Percentiles rank a stretch among this genome's conserved stretches.
phyloP scores from a whole-genome alignment of 805 yeast species.

The Priceomyces haplophilus region DNA sequence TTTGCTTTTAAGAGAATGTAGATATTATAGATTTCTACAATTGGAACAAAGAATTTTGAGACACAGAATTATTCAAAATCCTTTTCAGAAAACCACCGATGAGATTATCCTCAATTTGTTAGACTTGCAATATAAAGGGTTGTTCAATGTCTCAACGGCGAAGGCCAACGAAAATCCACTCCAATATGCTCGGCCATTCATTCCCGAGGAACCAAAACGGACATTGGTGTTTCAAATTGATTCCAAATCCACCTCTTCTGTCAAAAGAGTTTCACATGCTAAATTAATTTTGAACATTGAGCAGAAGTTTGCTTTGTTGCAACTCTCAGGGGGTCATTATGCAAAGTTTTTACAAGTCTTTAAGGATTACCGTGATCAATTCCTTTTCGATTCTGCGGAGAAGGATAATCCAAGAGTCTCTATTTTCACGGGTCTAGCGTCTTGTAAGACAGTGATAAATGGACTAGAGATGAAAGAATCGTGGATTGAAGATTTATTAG shows the following conservation, averaged over 20 bases:
- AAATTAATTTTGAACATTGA: slow-evolving; percentile 31
- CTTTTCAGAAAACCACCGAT: slow-evolving; percentile 41
- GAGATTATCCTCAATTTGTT: slow-evolving; percentile 55
- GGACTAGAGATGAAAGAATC: slow-evolving; percentile 30
- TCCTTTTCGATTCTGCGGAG: slow-evolving; percentile 13
- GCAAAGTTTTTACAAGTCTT: slow-evolving; percentile 23
- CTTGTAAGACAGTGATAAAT: slow-evolving; percentile 31
- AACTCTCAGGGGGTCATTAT: slow-evolving; percentile 23
- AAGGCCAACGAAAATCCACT: slow-evolving; percentile 19
- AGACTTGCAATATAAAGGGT: slow-evolving; percentile 44
- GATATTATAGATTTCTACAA: slow-evolving; percentile 71
- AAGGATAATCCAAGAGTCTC: slow-evolving; percentile 16
- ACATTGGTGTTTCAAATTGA: slow-evolving; percentile 32
- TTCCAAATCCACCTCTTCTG: slow-evolving; percentile 8
- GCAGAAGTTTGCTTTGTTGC: slow-evolving; percentile 22
- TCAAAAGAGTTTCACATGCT: slow-evolving; percentile 22
- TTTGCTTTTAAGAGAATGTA: slow-evolving; percentile 63
- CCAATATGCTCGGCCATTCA: slow-evolving; percentile 32
- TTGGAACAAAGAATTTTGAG: slow-evolving; percentile 69
- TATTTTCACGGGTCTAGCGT: slow-evolving; percentile 24
- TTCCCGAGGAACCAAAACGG: slow-evolving; percentile 30
- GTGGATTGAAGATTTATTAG: slow-evolving; percentile 34
- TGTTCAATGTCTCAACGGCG: slow-evolving; percentile 16
- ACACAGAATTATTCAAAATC: slow-evolving; percentile 49
- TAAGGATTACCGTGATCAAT: slow-evolving; percentile 16